phyloP scores from a whole-genome alignment of 2,329 filamentous ascomycete genomes.

The Magnaporthiopsis rhizophila region DNA sequence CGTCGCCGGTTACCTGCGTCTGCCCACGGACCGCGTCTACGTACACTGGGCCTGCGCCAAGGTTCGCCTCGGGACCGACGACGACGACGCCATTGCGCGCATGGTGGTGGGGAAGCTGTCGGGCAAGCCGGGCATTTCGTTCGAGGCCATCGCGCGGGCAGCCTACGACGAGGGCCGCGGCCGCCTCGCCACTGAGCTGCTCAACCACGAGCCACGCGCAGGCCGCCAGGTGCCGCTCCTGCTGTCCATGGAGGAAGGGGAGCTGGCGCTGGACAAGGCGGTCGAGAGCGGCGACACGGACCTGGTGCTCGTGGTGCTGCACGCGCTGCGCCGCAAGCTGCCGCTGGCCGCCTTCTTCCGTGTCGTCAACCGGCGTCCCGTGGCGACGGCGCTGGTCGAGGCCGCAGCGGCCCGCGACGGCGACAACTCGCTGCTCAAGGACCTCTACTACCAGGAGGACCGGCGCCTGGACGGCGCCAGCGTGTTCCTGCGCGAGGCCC shows the following conservation, averaged over 20 bases:
- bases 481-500: slow-evolving; percentile 76
- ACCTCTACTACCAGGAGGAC: slow-evolving; percentile 96
- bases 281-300: slow-evolving; percentile 94
- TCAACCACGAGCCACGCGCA: slow-evolving; percentile 89
- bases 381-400: slow-evolving; percentile 85
- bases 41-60: slow-evolving; percentile 97
- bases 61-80: slow-evolving; percentile 73
- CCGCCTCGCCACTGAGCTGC: slow-evolving; percentile 78
- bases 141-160: slow-evolving; percentile 85
- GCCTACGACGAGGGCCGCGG: slow-evolving; percentile 90
- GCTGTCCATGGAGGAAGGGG: slow-evolving; percentile 91
- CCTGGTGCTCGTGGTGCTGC: slow-evolving; percentile 78
- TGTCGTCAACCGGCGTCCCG: slow-evolving; percentile 74
- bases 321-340: slow-evolving; percentile 83
- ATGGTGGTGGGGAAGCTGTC: slow-evolving; percentile 80
- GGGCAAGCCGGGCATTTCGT: slow-evolving; percentile 87
- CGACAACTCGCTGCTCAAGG: slow-evolving; percentile 80
- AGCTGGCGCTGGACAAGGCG: slow-evolving; percentile 90
- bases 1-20: slow-evolving; percentile 76
- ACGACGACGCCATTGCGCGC: slow-evolving; percentile 81
- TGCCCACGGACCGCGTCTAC: slow-evolving; percentile 85
- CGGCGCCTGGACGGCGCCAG: slow-evolving; percentile 80
- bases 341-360: slow-evolving; percentile 89
- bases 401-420: slow-evolving; percentile 60
- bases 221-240: slow-evolving; percentile 94